Conservation (phyloP, 2,329 filamentous ascomycete genomes). For the Alternaria tenuissima region DNA sequence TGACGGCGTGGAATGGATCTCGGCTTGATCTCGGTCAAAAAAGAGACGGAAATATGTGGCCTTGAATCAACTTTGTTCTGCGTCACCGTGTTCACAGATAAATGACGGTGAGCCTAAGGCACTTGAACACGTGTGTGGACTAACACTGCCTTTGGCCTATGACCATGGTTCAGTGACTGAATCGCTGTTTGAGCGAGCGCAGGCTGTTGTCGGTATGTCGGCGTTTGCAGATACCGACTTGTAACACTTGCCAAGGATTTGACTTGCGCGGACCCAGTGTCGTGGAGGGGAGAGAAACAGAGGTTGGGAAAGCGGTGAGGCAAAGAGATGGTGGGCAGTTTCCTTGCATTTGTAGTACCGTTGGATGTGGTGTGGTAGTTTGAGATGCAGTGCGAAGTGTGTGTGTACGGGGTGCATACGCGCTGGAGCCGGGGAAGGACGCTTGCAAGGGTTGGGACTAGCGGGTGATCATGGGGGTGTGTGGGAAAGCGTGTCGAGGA, state of each 20-base stretch:
- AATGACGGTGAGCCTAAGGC: background rate
- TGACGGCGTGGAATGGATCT: background rate
- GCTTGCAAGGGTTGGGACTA: background rate
- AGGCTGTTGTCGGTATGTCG: constrained; percentile 19
- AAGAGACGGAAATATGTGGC: background rate
- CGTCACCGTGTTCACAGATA: background rate
- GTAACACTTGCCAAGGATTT: constrained; percentile 4
- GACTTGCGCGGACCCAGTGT: constrained; percentile 1
- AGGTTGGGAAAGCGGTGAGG: background rate
- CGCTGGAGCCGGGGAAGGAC: background rate
- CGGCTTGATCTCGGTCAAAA: background rate
- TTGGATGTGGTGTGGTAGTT: background rate
- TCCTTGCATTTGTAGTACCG: background rate
- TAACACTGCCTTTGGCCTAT: background rate
- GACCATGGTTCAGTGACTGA: background rate
- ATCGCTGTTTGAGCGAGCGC: background rate
- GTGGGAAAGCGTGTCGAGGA: background rate
- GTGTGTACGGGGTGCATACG: background rate
- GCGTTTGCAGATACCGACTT: constrained; percentile 13
- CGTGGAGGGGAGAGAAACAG: background rate
- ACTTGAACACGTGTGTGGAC: background rate
- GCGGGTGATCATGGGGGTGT: background rate
- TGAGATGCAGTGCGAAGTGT: background rate
- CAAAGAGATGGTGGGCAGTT: constrained; percentile 5
- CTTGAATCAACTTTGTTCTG: background rate